Conservation (phyloP, 805 yeast genomes). For the Metschnikowia gruessii region DNA sequence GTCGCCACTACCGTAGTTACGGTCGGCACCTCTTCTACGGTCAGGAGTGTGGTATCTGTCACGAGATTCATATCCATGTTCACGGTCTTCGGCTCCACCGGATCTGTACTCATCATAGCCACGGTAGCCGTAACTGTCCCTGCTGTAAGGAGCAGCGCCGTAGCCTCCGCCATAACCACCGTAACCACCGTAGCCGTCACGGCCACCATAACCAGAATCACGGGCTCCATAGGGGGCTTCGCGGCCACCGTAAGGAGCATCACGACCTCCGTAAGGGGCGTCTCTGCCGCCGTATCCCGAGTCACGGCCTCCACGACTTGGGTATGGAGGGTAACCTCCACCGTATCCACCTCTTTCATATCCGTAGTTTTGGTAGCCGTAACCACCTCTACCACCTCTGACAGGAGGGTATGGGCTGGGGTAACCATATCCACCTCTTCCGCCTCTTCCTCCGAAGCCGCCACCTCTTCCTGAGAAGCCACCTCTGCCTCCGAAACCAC, state of each 20-base stretch:
- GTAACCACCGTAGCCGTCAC: conserved; percentile 12
- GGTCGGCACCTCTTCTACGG: conserved; percentile 14
- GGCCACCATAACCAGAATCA: conserved; percentile 18
- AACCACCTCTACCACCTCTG: conserved; percentile 23
- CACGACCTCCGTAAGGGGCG: conserved; percentile 16
- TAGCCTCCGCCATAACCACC: conserved; percentile 11
- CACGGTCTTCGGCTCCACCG: conserved; percentile 20
- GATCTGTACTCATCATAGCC: conserved; percentile 22
- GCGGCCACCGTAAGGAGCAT: conserved; percentile 18
- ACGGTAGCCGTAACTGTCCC: conserved; percentile 18
- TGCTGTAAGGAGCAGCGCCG: conserved; percentile 11
- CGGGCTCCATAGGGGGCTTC: conserved; percentile 19
- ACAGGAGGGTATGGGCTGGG: conserved; percentile 19
- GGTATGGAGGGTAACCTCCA: conserved; percentile 17
- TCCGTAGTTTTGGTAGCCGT: conserved; percentile 20
- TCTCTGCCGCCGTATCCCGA: conserved; percentile 21
- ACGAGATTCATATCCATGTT: conserved; percentile 21
- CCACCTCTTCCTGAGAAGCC: conserved; percentile 24
- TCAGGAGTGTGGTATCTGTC: conserved; percentile 19
- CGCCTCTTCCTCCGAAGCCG: conserved; percentile 11
- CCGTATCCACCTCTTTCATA: conserved; percentile 26
- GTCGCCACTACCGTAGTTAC: conserved; percentile 13
- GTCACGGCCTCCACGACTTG: conserved; percentile 11
- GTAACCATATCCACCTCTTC: conserved; percentile 29
- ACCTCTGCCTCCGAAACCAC: conserved; percentile 21